Evolutionary conservation across 495 filamentous ascomycete species (phyloP), one percentile per base, ranked within the genome.

Genomic region (Astrothelium macrocarpum): DNA sequence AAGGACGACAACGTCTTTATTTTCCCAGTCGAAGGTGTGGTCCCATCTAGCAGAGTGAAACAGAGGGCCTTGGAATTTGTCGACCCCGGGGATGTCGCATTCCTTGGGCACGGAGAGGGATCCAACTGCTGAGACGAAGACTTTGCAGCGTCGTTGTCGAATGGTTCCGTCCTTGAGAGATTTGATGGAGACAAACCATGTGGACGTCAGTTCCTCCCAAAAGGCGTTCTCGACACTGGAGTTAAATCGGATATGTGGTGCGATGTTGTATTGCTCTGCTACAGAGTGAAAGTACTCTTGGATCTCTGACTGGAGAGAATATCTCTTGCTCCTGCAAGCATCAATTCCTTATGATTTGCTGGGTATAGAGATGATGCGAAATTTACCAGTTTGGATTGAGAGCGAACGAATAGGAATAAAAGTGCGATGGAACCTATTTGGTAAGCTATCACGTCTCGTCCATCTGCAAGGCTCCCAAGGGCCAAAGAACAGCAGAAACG

Each of bases 31-130:
- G 25, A 86, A 82, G 20, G 72, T 66, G 58, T 80, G 74, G 36
- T 84, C 77, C 85, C 84, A 88, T 56, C 74, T 73, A 1, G 84
- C 84, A 0, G 81, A 84, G 64, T 88, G 84, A 62, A 87, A 78
- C 4, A 85, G 66, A 2, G 65, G 64, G 23, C 84, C 85, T 34
- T 81, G 56, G 69, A 84, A 86, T 9, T 53, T 64, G 1, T 78
- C 66, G 20, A 78, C 69, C 9, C 76, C 78, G 10, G 80, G 73
- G 25, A 84, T 78, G 58, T 82, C 80, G 42, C 73, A 76, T 5
- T 71, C 64, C 26, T 78, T 78, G 3, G 82, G 82, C 32, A 77
- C 69, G 0, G 76, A 76, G 1, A 84, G 70, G 0, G 76, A 75
- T 0, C 85, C 85, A 5, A 83, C 82, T 25, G 78, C 79, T 62